Conservation (phyloP, 345 rosid genomes). For the Limnanthes douglasii region DNA sequence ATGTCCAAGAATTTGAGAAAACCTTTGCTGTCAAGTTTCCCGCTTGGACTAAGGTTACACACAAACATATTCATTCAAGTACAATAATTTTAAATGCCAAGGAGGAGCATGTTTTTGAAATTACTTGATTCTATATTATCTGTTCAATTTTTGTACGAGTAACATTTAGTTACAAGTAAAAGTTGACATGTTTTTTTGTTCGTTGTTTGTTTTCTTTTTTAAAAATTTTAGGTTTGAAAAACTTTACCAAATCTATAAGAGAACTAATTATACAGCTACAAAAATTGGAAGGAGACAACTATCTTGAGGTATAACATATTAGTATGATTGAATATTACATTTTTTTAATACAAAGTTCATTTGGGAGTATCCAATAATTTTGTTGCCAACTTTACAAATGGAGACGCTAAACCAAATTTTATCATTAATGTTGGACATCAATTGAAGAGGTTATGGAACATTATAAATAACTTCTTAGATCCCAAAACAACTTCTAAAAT, state of each 20-base stretch:
- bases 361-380: constrained; percentile 9
- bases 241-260: constrained; percentile 80
- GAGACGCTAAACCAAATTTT: constrained; percentile 94
- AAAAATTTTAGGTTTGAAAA: constrained; percentile 59
- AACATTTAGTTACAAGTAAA: constrained; percentile 1
- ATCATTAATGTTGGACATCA: constrained; percentile 94
- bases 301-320: constrained; percentile 65
- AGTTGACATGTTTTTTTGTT: background rate
- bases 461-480: constrained; percentile 76
- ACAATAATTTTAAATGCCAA: constrained; percentile 94
- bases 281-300: constrained; percentile 95
- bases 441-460: constrained; percentile 81
- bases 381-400: constrained; percentile 12
- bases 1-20: constrained; percentile 89
- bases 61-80: constrained; percentile 90
- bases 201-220: constrained; percentile 4
- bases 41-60: constrained; percentile 81
- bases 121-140: background rate
- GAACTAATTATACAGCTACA: constrained; percentile 83
- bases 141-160: background rate
- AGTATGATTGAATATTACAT: background rate
- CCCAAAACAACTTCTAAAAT: constrained; percentile 97
- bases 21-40: constrained; percentile 77
- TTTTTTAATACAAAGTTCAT: too few relatives aligned
- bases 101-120: constrained; percentile 69